These are phyloP conservation scores for Fusarium albosuccineum DNA, from an alignment of 2,329 filamentous ascomycete species.

Conservation along the genomic window DNA sequence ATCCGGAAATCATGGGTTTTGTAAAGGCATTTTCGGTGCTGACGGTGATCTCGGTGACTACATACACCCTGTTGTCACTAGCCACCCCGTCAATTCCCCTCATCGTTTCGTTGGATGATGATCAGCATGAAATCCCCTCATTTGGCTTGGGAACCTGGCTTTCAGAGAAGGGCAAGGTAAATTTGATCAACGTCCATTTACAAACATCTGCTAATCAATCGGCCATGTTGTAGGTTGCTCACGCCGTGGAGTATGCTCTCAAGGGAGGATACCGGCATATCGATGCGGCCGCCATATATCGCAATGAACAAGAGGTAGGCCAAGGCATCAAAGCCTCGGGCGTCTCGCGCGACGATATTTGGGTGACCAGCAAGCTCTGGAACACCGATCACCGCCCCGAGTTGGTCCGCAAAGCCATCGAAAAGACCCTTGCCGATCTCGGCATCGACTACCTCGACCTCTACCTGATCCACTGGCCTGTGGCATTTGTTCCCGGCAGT, in stretches of 20 bases:
- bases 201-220: too few species aligned
- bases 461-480: slow-evolving; percentile 49
- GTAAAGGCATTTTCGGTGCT: background rate
- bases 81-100: background rate
- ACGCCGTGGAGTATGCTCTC: slow-evolving; percentile 68
- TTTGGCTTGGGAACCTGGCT: slow-evolving; percentile 54
- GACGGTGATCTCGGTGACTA: background rate
- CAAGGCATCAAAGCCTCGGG: slow-evolving; percentile 55
- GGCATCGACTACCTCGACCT: slow-evolving; percentile 51
- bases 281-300: slow-evolving; percentile 70
- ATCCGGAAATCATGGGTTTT: background rate
- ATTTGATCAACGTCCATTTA: slow-evolving; percentile 44
- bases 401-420: slow-evolving; percentile 46
- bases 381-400: slow-evolving; percentile 50
- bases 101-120: background rate
- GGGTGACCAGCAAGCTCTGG: slow-evolving; percentile 51
- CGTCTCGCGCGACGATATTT: slow-evolving; percentile 48
- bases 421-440: slow-evolving; percentile 48
- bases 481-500: slow-evolving; percentile 41
- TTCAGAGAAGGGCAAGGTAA: slow-evolving; percentile 31
- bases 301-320: slow-evolving; percentile 67
- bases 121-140: slow-evolving; percentile 42
- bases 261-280: slow-evolving; percentile 68
- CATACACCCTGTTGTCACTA: slow-evolving; percentile 3
- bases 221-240: slow-evolving; percentile 26